phyloP scores from a whole-genome alignment of 106 monocot genomes.

The Platanthera zijinensis region DNA sequence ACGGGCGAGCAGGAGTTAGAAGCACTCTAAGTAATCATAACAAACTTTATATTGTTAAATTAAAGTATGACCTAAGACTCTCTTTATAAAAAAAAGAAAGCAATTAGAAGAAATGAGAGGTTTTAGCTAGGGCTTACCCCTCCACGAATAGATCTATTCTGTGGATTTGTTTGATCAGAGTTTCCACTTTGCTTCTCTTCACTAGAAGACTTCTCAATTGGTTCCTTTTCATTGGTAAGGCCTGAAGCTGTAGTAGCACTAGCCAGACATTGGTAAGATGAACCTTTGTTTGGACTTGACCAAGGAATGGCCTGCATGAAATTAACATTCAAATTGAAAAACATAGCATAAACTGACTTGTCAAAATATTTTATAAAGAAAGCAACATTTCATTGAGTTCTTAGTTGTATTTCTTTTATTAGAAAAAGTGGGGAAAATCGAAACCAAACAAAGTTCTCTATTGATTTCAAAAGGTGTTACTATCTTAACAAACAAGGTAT shows the following conservation, averaged over 20 bases:
- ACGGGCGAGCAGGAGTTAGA: too few species aligned
- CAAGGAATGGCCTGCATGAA: background rate
- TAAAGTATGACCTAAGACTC: background rate
- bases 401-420: background rate
- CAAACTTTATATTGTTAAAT: background rate
- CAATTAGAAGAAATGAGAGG: background rate
- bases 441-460: background rate
- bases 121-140: background rate
- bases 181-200: background rate
- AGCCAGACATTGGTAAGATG: constrained; percentile 1
- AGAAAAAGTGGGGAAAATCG: background rate
- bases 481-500: background rate
- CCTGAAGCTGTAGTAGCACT: background rate
- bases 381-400: background rate
- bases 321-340: background rate
- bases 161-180: background rate
- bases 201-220: constrained; percentile 1
- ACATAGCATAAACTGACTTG: background rate
- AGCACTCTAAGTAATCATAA: too few species aligned
- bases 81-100: background rate
- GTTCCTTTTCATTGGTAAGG: background rate
- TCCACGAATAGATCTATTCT: background rate
- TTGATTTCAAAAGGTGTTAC: background rate
- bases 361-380: background rate
- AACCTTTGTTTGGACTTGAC: background rate